Evolutionary conservation across 306 rosid genomes (phyloP), one percentile per base, ranked within the genome.

Genomic region (Vigna angularis): DNA sequence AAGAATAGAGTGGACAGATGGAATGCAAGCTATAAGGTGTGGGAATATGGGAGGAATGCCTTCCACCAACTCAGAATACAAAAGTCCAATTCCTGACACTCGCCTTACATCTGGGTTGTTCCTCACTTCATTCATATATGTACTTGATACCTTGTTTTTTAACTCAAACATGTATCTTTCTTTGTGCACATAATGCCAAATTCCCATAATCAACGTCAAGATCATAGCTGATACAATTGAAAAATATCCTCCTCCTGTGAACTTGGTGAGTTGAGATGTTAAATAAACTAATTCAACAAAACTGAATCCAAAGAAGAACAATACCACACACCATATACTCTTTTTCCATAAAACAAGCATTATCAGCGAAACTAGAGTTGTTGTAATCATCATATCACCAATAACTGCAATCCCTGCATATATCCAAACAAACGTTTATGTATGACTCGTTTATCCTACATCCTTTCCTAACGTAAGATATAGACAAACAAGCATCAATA

Each of bases 1-100:
- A 3, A 93, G 63, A 24, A 93, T 81, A 0, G 97, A 91, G 22
- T 93, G 97, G 75, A 91, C 81, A 3, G 96, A 90, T 2, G 93
- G 93, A 7, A 93, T 72, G 22, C 79, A 89, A 11, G 82, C 47
- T 34, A 93, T 50, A 13, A 91, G 79, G 79, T 93, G 98, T 9
- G 88, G 83, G 73, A 93, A 93, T 17, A 93, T 90, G 0, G 97
- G 95, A 57, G 98, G 98, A 77, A 93, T 88, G 7, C 97, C 98
- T 51, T 91, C 93, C 15, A 91, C 98, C 5, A 93, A 87, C 77
- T 93, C 98, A 0, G 96, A 90, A 28, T 88, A 93, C 5, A 93
- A 75, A 63, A 93, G 85, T 24, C 88, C 95, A 0, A 91, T 81
- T 71, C 97, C 98, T 0, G 95, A 97, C 0, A 93, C 82, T 5